Base-by-base conservation (phyloP, 176 grass and related monocot species). In the Raddia guianensis region DNA sequence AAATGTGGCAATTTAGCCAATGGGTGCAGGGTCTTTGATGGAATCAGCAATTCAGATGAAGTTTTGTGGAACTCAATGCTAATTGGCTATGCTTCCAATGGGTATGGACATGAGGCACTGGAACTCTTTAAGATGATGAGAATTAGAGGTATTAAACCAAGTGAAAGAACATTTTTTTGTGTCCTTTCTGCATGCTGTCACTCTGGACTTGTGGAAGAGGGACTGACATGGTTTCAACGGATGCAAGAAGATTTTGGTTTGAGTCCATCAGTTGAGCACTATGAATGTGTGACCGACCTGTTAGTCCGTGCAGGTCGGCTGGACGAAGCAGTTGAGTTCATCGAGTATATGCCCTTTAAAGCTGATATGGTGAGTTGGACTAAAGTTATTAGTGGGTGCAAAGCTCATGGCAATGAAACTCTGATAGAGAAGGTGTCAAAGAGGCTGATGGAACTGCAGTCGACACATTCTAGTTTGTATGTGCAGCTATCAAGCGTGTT, bases 11-110 rank as follows among this genome's bases (percentile, higher is more conserved):
- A 70, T 70, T 60, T 94, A 20, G 9, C 57, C 32, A 78, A 55
- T 81, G 92, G 86, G 71, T 72, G 72, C 80, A 91, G 11, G 80
- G 70, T 91, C 12, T 94, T 94, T 9, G 5, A 61, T 72, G 55
- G 37, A 42, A 75, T 78, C 7, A 20, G 60, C 34, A 86, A 78
- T 2, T 46, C 61, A 5, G 92, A 94, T 0, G 72, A 86, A 69
- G 86, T 88, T 60, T 59, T 91, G 35, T 94, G 89, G 83, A 94
- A 94, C 86, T 91, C 89, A 48, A 94, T 94, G 89, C 70, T 94
- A 27, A 79, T 91, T 54, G 92, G 92, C 60, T 89, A 91, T 78
- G 92, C 92, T 78, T 94, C 86, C 33, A 91, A 94, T 49, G 89
- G 92, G n/a, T 86, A 84, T 86, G 92, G 88, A 74, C 45, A 63